Evolutionary conservation across 805 yeast genomes (phyloP), one percentile per base, ranked within the genome.

Genomic region (Yamadazyma paraphyllophila): DNA sequence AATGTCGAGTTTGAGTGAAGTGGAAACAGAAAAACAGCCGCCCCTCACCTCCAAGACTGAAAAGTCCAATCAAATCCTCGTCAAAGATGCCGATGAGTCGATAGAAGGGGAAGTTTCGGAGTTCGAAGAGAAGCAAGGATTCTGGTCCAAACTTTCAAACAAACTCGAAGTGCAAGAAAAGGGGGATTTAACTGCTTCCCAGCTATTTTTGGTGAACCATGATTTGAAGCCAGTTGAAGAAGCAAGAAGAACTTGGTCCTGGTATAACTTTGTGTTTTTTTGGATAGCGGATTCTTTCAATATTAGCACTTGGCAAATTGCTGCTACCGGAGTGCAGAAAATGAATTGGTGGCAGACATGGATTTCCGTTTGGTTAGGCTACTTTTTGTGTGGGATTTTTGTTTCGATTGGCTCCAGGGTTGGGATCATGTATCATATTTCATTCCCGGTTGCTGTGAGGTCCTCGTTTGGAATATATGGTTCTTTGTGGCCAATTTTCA

Each of bases 261-360:
- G 96, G 95, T 82, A 72, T 63, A 87, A 88, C 62, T 89, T 69
- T 60, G 82, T 85, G 11, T 81, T 78, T 52, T 85, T 87, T 56
- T 89, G 97, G 97, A 64, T 89, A 47, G 89, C 96, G 0, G 97
- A 89, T 61, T 82, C 96, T 27, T 87, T 89, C 69, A 89, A 89
- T 66, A 81, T 89, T 60, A 88, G 87, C 62, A 88, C 96, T 5
- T 88, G 92, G 89, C 90, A 86, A 70, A 88, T 89, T 55, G 96
- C 96, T 2, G 82, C 92, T 7, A 85, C 96, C 0, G 96, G 96
- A 56, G 65, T 71, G 30, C 83, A 85, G 46, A 71, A 74, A 44
- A 68, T 89, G 65, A 78, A 83, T 13, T 88, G 96, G 96, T 89
- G 96, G 95, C 90, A 83, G 60, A 82, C 86, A 10, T 89, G 96